Evolutionary conservation across 2,329 filamentous ascomycete species (phyloP), one percentile per base, ranked within the genome.

Genomic region (Kalaharituber pfeilii): DNA sequence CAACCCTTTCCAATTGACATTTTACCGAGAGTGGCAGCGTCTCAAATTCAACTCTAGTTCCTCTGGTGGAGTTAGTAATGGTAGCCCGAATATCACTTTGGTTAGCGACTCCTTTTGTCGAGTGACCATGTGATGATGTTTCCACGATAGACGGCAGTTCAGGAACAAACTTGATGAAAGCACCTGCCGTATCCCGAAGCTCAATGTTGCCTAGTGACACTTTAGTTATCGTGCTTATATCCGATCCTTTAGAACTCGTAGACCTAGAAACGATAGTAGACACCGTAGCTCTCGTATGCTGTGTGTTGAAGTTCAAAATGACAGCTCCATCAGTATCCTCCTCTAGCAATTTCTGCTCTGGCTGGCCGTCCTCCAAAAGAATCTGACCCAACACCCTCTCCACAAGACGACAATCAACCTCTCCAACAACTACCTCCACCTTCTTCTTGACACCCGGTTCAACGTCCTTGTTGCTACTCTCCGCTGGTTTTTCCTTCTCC

Each of bases 1-100:
- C 91, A 22, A 96, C 70, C 53, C 78, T 77, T 59, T 82, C 81
- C 15, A 95, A 70, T 65, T 96, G 85, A 39, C 96, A 69, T 54
- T 80, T 77, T 8, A 94, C 67, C 56, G 81, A 78, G 1, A 95
- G 67, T 5, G 88, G 86, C 8, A 93, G 73, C 0, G 87, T 93
- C 52, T 79, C 77, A 13, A 94, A 66, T 28, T 84, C 79, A 15
- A 84, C 75, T 54, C 71, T 71, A 13, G 69, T 73, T 4, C 67
- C 68, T 1, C 71, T 69, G 1, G 67, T 58, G 1, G 71, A 68
- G 39, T 80, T 64, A 1, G 74, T 75, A 8, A 82, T 63, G 2
- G 57, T 29, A 24, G 61, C 47, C 9, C 44, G 50, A 15, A 62
- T 53, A 49, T 61, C 59, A 28, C 57, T 53, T 30, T 61, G 42